Percentiles rank a stretch among this genome's conserved stretches.
Evolutionary conservation across 2,329 filamentous ascomycete genomes (phyloP).

Genomic region (Coniochaeta sp.): DNA sequence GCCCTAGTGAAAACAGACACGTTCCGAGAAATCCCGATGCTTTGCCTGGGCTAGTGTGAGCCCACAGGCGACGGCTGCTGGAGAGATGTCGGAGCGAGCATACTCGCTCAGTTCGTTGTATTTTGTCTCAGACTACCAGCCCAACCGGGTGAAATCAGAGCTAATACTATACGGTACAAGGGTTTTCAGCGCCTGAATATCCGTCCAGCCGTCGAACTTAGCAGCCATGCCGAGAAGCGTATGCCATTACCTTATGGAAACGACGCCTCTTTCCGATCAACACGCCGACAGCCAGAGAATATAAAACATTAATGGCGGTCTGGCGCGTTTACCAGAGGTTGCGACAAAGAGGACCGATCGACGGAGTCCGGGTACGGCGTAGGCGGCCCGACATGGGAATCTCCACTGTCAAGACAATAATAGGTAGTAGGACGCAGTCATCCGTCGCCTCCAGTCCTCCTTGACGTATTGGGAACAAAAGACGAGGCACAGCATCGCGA

Average conservation of each 20-base stretch:
- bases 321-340: not conserved
- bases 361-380: not conserved
- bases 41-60: not conserved
- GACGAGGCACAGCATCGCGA: too few relatives aligned
- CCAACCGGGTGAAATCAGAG: not conserved
- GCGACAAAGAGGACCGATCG: not conserved
- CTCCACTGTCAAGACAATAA: too few relatives aligned
- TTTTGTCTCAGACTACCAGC: not conserved
- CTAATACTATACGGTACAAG: not conserved
- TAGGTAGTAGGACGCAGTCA: too few relatives aligned
- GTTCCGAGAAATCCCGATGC: not conserved
- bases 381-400: too few relatives aligned
- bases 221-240: not conserved
- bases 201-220: not conserved
- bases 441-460: too few relatives aligned
- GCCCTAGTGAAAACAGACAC: not conserved
- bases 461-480: too few relatives aligned
- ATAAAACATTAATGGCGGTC: not conserved
- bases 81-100: not conserved
- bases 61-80: not conserved
- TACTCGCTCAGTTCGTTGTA: too few relatives aligned
- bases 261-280: not conserved
- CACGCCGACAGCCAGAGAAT: not conserved
- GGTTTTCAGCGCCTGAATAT: not conserved
- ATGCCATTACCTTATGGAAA: slow-evolving; percentile 1